Evolutionary conservation across 441 rosid genomes (phyloP).

Genomic region (Pelargonium citronellum): DNA sequence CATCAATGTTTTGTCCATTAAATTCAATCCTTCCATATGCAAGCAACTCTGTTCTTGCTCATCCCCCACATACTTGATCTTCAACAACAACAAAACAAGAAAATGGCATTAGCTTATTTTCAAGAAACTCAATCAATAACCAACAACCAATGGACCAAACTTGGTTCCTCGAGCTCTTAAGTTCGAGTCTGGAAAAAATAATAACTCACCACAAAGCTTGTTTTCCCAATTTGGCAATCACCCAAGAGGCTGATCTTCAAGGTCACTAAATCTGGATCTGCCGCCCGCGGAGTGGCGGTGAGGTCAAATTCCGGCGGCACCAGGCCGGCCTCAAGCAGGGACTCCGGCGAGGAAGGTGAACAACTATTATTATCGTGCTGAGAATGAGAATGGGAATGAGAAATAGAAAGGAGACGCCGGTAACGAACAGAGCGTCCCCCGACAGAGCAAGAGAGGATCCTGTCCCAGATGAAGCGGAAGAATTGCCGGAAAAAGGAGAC

Average conservation of each 20-base stretch:
- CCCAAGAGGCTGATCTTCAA: slow-evolving; percentile 79
- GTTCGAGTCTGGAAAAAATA: not conserved
- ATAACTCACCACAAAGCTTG: slow-evolving; percentile 59
- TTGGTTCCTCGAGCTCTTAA: too few species aligned
- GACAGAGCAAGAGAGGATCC: not conserved
- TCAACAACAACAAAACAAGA: slow-evolving; percentile 3
- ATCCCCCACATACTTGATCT: slow-evolving; percentile 72
- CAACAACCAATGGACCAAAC: too few species aligned
- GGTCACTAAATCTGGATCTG: slow-evolving; percentile 49
- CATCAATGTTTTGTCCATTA: slow-evolving; percentile 56
- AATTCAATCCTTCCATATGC: slow-evolving; percentile 45
- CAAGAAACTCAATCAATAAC: too few species aligned
- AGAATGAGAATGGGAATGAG: not conserved
- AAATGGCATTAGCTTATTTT: not conserved
- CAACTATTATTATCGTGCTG: not conserved
- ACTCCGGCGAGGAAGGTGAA: not conserved
- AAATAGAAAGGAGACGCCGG: not conserved
- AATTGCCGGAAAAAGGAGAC: not conserved
- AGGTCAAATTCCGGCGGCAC: not conserved
- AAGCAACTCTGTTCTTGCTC: slow-evolving; percentile 32
- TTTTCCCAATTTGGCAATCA: slow-evolving; percentile 65
- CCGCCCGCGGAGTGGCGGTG: not conserved
- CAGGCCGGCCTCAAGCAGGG: slow-evolving; percentile 1
- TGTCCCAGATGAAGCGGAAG: not conserved
- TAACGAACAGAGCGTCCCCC: not conserved